Evolutionary conservation across 768 basidiomycete genomes (phyloP).

Genomic region (Auricularia cornea): DNA sequence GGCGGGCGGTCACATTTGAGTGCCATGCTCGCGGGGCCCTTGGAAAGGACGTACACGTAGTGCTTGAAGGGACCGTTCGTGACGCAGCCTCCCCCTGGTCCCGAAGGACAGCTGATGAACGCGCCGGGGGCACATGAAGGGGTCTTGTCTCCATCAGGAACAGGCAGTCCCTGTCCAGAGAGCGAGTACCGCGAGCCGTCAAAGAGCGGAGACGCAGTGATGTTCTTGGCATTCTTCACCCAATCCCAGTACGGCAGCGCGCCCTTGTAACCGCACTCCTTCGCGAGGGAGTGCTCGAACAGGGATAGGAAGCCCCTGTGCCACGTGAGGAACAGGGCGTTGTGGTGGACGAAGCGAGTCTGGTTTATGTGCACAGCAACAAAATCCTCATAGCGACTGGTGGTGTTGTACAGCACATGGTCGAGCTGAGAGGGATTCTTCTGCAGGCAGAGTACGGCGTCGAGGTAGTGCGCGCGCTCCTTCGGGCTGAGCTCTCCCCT

Average conservation of each 20-base stretch:
- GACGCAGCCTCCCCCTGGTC: not conserved
- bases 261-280: slow-evolving; percentile 21
- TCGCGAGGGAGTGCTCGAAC: slow-evolving; percentile 18
- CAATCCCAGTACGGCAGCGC: slow-evolving; percentile 23
- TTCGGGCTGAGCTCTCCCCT: not conserved
- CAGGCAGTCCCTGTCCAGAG: not conserved
- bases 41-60: not conserved
- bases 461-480: not conserved
- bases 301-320: slow-evolving; percentile 20
- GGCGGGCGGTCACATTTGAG: too few species aligned
- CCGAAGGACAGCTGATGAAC: not conserved
- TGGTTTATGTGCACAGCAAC: not conserved
- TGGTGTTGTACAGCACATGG: not conserved
- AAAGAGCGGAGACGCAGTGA: not conserved
- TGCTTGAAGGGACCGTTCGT: not conserved
- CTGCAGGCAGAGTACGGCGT: not conserved
- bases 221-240: not conserved
- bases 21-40: not conserved
- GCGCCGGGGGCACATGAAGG: too few species aligned
- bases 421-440: not conserved
- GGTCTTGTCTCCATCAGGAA: not conserved
- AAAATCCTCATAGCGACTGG: not conserved
- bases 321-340: slow-evolving; percentile 27
- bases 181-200: not conserved
- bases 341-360: not conserved